Evolutionary conservation across 164 flowering plant species (phyloP).

Genomic region (Amborella trichopoda): DNA sequence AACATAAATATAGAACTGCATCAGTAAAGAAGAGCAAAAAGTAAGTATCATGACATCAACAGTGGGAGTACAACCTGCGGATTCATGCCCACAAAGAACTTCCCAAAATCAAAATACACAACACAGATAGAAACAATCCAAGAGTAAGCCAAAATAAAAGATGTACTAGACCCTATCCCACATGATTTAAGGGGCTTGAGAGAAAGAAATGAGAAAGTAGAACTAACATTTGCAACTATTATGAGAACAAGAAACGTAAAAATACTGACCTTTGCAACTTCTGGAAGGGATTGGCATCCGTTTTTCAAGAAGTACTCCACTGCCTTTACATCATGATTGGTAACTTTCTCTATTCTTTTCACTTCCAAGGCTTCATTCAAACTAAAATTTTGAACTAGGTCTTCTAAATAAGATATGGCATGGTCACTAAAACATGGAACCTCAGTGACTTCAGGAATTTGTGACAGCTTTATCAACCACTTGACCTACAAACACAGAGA

Average conservation of each 20-base stretch:
- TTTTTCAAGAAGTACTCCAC: conserved; percentile 86
- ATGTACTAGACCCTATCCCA: no score
- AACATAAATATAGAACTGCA: no score
- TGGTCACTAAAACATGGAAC: conserved; percentile 73
- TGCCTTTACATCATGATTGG: conserved; percentile 98
- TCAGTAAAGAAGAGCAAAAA: no score
- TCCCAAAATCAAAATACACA: no score
- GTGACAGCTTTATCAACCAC: conserved; percentile 85
- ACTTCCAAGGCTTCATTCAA: conserved; percentile 67
- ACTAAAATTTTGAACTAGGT: conserved; percentile 44
- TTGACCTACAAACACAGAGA: conserved; percentile 67
- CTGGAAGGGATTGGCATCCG: conserved; percentile 70
- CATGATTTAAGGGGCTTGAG: no score
- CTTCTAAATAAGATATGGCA: conserved; percentile 45
- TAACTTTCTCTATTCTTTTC: conserved; percentile 72
- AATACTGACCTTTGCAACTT: conserved; percentile 60
- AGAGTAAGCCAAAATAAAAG: no score
- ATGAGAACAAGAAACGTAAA: background rate
- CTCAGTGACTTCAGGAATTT: conserved; percentile 67
- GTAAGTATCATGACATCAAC: no score
- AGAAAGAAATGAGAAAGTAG: background rate
- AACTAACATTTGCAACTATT: background rate
- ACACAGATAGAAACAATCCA: no score
- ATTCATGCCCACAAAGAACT: no score
- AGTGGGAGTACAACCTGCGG: no score